Evolutionary conservation across 441 rosid genomes (phyloP), one percentile per base, ranked within the genome.

Genomic region (Breynia disticha): DNA sequence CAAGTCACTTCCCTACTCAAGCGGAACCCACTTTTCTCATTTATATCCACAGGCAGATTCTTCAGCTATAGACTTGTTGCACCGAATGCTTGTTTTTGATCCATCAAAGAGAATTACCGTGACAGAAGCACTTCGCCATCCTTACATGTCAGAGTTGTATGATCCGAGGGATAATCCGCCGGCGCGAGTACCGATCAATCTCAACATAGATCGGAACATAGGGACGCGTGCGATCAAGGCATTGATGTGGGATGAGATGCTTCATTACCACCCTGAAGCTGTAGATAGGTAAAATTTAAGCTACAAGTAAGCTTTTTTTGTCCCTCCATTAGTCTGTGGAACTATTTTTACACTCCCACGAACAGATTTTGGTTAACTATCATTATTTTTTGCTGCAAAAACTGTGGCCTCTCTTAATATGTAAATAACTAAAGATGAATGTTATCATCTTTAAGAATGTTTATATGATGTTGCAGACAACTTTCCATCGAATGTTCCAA

Each of bases 161-260:
- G 90, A 84, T 63, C 94, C 88, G 0, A 75, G 53, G 67, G 24
- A 65, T 42, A 77, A 80, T 42, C 87, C 81, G 54, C 82, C 80
- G 2, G 87, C 87, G 9, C 76, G 80, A 55, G 79, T 84, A 52
- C 88, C 90, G 13, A 64, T 79, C 49, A 84, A 87, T 72, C 79
- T 87, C 0, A 88, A 82, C 69, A 72, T 82, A 54, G 87, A 80
- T 6, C 90, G 84, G 71, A 85, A 87, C 59, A 64, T 75, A 22
- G 81, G 79, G 38, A 82, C 82, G 54, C 90, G 72, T 37, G 76
- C 75, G 83, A 84, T 87, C 53, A 71, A 94, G 61, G 90, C 80
- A 67, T 68, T 76, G 76, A 82, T 84, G 96, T 84, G 86, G 96
- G 67, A 55, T 59, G 96, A 87, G 74, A 84, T 82, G 76, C 76